A percentile compares a stretch with the other conserved stretches of the same genome.
Conservation (phyloP, 768 basidiomycete genomes). For the Astraeus odoratus region DNA sequence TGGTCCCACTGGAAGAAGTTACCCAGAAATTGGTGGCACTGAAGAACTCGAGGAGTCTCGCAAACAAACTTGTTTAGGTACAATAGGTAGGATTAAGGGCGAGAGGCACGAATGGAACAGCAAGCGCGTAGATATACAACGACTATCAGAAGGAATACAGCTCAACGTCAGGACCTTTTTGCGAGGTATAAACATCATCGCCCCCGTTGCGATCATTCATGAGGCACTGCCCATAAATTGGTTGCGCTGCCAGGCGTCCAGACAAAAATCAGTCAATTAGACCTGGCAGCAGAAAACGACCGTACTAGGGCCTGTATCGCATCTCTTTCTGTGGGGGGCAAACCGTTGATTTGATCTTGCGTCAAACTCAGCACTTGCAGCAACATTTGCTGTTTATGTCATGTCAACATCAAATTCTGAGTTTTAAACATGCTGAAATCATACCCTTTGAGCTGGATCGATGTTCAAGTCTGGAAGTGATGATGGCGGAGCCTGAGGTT, state of each 20-base stretch:
- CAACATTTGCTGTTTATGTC: constrained; percentile 58
- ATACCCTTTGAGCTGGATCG: constrained; percentile 46
- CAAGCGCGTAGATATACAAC: no score
- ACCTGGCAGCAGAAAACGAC: constrained; percentile 27
- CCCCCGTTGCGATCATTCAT: constrained; percentile 5
- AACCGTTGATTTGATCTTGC: constrained; percentile 72
- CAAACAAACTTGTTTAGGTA: constrained; percentile 43
- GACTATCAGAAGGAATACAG: no score
- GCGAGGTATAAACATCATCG: background rate
- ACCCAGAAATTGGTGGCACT: constrained; percentile 54
- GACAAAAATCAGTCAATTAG: background rate
- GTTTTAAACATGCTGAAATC: constrained; percentile 16
- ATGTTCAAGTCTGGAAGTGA: constrained; percentile 33
- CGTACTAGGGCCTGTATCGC: constrained; percentile 76
- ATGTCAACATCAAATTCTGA: constrained; percentile 12
- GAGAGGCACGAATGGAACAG: background rate
- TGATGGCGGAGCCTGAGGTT: constrained; percentile 23
- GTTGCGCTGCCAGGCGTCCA: constrained; percentile 20
- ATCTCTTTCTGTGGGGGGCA: constrained; percentile 71
- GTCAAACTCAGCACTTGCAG: constrained; percentile 81
- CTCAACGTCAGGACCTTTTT: background rate
- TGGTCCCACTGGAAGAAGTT: constrained; percentile 63
- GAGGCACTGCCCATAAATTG: constrained; percentile 29
- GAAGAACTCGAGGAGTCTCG: constrained; percentile 51
- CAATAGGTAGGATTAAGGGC: constrained; percentile 1